Evolutionary conservation across 306 rosid genomes (phyloP), one percentile per base, ranked within the genome.

Genomic region (Aeschynomene evenia): DNA sequence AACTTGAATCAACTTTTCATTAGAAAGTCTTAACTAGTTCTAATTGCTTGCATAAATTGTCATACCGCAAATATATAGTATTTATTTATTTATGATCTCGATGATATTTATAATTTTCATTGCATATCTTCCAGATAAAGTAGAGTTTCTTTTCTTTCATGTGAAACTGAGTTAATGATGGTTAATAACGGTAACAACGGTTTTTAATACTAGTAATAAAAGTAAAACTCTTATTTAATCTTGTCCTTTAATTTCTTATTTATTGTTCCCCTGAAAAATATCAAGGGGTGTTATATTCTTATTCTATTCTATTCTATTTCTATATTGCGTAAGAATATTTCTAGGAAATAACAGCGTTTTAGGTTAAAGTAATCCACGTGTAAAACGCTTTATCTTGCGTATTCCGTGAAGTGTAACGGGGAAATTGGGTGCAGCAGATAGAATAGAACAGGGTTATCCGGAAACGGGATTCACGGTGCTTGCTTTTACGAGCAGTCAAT

Each of bases 401-500:
- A 7, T 21, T 21, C 1, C 4, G 9, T 15, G 3, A 52, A 0
- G 28, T 40, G 48, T 40, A 40, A 2, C n/a, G n/a, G 15, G 18
- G 7, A 13, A 8, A 23, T 23, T 29, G 49, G 29, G 28, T 36
- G 65, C 62, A 63, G 74, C 2, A 5, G 56, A 80, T 74, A 42
- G 68, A 68, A 80, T 74, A 42, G 68, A 68, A 34, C 39, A 1
- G 61, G 57, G 6, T 70, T 64, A n/a, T 15, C 51, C n/a, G 1
- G 2, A 31, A 65, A 58, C 68, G 67, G 68, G 39, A 1, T 63
- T 76, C 43, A 59, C 72, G 72, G 81, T 36, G 69, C 54, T 60
- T 53, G 72, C 76, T 72, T 80, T 76, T 24, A 66, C 61, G 56
- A 34, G 57, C 56, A 33, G 81, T 64, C 56, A 39, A 39, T 29